Conservation (phyloP, 2,329 filamentous ascomycete genomes). For the Xylaria polymorpha region DNA sequence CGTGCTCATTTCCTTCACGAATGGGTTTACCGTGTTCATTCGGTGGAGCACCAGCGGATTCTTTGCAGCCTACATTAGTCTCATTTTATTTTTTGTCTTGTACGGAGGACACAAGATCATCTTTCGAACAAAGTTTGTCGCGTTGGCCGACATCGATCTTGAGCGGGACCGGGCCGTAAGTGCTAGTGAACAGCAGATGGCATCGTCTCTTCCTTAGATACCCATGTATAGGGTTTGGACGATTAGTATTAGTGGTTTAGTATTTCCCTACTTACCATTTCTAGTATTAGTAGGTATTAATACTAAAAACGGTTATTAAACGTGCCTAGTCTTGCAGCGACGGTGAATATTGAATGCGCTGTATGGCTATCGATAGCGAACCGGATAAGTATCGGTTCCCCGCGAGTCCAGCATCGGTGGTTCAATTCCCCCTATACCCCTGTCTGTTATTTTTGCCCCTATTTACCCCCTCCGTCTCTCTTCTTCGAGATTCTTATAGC, state of each 20-base stretch:
- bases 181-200: not conserved
- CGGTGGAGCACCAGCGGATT: constrained; percentile 70
- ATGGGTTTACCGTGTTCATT: constrained; percentile 76
- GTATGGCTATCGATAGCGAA: not conserved
- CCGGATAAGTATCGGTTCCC: constrained; percentile 37
- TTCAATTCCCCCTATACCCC: constrained; percentile 35
- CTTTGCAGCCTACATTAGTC: constrained; percentile 72
- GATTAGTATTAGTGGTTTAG: too few species aligned
- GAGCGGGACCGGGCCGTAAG: constrained; percentile 42
- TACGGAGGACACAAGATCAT: constrained; percentile 70
- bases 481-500: not conserved
- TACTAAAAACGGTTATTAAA: not conserved
- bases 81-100: constrained; percentile 71
- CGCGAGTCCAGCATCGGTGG: constrained; percentile 41
- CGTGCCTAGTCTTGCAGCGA: not conserved
- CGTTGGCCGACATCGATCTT: constrained; percentile 47
- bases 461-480: not conserved
- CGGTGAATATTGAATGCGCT: not conserved
- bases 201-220: not conserved
- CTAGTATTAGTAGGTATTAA: too few species aligned
- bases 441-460: not conserved
- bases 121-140: constrained; percentile 45
- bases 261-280: too few species aligned
- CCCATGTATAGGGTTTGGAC: too few species aligned
- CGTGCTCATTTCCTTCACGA: constrained; percentile 72